Conservation (phyloP, 163 green algal genomes). For the Trebouxiophyceae sp. region DNA sequence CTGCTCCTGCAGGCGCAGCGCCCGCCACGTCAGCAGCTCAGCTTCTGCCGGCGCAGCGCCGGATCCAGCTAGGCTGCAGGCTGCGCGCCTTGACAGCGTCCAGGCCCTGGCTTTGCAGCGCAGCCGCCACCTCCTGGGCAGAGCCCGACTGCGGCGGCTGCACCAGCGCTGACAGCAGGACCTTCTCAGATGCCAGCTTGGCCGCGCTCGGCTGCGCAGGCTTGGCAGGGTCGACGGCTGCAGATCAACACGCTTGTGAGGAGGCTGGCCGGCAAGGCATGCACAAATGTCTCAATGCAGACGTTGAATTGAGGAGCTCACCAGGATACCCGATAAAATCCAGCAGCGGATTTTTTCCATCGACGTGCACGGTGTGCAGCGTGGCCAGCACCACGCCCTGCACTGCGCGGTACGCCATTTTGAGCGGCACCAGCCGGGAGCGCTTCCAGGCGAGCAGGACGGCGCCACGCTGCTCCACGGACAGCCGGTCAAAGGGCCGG, state of each 20-base stretch:
- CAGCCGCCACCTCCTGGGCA: too few relatives aligned
- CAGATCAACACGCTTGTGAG: background rate
- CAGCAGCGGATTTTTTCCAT: constrained; percentile 33
- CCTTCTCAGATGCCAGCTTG: constrained; percentile 20
- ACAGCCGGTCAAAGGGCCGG: constrained; percentile 26
- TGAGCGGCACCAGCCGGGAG: constrained; percentile 3
- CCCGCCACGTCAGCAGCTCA: too few relatives aligned
- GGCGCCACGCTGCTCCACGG: constrained; percentile 22
- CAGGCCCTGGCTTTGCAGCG: too few relatives aligned
- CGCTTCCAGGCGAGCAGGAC: constrained; percentile 33
- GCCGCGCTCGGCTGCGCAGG: constrained; percentile 1
- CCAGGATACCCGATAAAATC: constrained; percentile 28
- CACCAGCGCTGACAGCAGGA: constrained; percentile 18
- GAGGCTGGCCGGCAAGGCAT: background rate
- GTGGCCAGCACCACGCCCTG: constrained; percentile 21
- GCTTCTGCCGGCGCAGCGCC: too few relatives aligned
- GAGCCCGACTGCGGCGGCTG: too few relatives aligned
- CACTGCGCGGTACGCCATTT: constrained; percentile 19
- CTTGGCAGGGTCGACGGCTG: background rate
- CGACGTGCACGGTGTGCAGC: constrained; percentile 14
- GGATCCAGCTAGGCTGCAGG: too few relatives aligned
- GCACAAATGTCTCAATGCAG: background rate
- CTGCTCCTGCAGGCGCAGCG: too few relatives aligned
- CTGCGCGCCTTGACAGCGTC: too few relatives aligned
- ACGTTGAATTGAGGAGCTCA: background rate